Evolutionary conservation across 1,284 basidiomycete species (phyloP).

Genomic region (Melampsora occidentalis): DNA sequence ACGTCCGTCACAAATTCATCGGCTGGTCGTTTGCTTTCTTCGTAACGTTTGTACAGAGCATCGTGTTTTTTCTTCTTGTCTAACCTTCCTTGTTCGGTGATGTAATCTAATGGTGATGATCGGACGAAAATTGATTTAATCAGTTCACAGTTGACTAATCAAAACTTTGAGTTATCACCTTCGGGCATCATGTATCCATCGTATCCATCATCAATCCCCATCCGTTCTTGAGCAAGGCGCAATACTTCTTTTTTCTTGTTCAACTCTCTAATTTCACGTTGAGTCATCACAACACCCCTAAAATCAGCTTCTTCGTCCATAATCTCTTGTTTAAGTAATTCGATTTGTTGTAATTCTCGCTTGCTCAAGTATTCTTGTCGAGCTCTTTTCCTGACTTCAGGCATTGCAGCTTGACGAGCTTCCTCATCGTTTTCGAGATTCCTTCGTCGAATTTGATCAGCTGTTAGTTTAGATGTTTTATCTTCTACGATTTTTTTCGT

Average conservation of each 20-base stretch:
- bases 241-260: conserved; percentile 91
- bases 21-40: conserved; percentile 72
- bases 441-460: conserved; percentile 76
- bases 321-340: conserved; percentile 86
- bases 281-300: conserved; percentile 80
- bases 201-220: conserved; percentile 87
- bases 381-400: conserved; percentile 75
- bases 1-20: conserved; percentile 92
- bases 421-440: conserved; percentile 79
- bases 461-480: conserved; percentile 69
- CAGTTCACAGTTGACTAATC: not conserved
- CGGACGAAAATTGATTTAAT: not conserved
- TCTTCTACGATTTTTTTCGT: conserved; percentile 92
- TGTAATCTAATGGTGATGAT: conserved; percentile 66
- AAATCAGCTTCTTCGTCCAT: conserved; percentile 86
- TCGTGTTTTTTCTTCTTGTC: conserved; percentile 95
- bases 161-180: conserved; percentile 38
- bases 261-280: conserved; percentile 73
- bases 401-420: conserved; percentile 74
- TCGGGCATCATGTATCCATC: conserved; percentile 93
- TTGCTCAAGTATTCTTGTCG: conserved; percentile 93
- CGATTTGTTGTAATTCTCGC: conserved; percentile 91
- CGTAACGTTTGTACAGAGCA: conserved; percentile 88
- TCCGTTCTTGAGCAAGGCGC: conserved; percentile 83
- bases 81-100: conserved; percentile 97